phyloP scores from a whole-genome alignment of 2,329 filamentous ascomycete genomes.

The Akanthomyces muscarius region DNA sequence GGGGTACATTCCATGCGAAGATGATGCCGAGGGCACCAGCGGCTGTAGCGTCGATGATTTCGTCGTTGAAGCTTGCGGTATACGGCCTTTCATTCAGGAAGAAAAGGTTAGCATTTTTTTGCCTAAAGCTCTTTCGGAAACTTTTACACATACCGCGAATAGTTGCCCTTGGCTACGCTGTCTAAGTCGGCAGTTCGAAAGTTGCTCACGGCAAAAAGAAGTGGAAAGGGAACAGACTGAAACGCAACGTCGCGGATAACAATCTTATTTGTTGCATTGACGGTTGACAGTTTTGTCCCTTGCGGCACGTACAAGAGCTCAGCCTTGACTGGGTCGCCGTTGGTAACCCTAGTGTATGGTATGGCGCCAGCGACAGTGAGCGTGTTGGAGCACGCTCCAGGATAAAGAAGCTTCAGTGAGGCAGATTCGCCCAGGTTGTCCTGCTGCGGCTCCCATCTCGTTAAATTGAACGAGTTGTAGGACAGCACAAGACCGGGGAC shows the following conservation, averaged over 20 bases:
- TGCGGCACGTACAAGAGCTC: background rate
- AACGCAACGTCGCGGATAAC: background rate
- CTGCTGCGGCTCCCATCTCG: background rate
- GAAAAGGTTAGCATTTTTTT: background rate
- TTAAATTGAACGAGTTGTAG: background rate
- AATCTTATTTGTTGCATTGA: conserved; percentile 1
- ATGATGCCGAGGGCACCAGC: background rate
- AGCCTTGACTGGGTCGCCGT: background rate
- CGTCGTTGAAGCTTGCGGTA: background rate
- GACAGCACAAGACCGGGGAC: background rate
- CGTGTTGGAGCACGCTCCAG: background rate
- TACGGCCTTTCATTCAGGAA: background rate
- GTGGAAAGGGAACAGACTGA: background rate
- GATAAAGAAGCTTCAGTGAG: background rate
- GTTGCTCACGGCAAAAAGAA: background rate
- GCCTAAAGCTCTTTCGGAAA: background rate
- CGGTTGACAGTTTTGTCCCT: background rate
- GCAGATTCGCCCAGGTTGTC: background rate
- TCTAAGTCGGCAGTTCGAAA: background rate
- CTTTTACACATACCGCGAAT: background rate
- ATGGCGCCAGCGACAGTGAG: background rate
- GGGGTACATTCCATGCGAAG: background rate
- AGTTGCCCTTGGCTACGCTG: background rate
- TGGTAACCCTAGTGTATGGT: background rate
- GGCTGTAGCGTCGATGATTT: background rate